These are phyloP conservation scores for Mortierella sp. DNA, from an alignment of 371 early-diverging fungal species.

Conservation along the genomic window DNA sequence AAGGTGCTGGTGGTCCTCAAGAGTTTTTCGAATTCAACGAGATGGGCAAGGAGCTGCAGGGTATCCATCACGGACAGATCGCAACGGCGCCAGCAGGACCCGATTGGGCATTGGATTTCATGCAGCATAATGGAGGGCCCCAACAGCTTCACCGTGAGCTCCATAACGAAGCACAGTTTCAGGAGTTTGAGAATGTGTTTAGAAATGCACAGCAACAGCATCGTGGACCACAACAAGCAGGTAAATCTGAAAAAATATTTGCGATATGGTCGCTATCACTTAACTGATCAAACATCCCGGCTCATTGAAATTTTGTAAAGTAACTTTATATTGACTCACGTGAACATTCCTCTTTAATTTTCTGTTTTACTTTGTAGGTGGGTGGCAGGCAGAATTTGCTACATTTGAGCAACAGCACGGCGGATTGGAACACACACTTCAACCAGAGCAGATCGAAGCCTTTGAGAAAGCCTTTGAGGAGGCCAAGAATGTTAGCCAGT, in stretches of 20 bases:
- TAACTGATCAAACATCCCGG: background rate
- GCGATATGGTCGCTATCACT: background rate
- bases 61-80: conserved; percentile 53
- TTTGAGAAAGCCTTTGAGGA: conserved; percentile 84
- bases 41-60: conserved; percentile 68
- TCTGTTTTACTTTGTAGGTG: conserved; percentile 19
- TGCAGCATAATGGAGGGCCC: conserved; percentile 61
- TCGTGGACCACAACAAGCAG: conserved; percentile 24
- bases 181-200: conserved; percentile 75
- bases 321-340: background rate
- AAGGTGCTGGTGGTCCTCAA: conserved; percentile 51
- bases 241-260: conserved; percentile 8
- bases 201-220: conserved; percentile 44
- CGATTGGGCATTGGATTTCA: conserved; percentile 81
- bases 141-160: conserved; percentile 36
- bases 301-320: conserved; percentile 15
- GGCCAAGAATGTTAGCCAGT: conserved; percentile 63
- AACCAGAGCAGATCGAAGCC: conserved; percentile 66
- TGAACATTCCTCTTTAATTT: background rate
- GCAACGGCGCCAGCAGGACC: conserved; percentile 43
- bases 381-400: conserved; percentile 64
- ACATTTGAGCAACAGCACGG: conserved; percentile 59
- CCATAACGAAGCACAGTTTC: conserved; percentile 60
- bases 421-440: conserved; percentile 37
- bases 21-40: conserved; percentile 68